A percentile compares a stretch with the other conserved stretches of the same genome.
Evolutionary conservation across 768 basidiomycete species (phyloP).

Genomic region (Mycena albidolilacea): DNA sequence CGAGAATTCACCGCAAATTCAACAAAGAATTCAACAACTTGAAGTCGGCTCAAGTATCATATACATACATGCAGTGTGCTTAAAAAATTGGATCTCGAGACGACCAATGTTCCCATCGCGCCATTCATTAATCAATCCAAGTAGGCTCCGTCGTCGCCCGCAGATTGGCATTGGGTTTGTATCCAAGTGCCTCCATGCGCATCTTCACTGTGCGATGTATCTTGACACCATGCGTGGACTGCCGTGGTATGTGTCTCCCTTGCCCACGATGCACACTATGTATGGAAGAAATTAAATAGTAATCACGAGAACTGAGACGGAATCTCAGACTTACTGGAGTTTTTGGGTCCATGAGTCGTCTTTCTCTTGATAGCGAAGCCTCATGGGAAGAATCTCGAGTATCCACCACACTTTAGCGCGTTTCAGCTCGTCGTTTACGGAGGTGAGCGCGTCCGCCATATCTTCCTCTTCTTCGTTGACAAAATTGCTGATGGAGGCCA

Average conservation of each 20-base stretch:
- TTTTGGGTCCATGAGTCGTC: conserved; percentile 57
- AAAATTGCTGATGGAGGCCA: conserved; percentile 48
- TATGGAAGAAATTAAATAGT: conserved; percentile 4
- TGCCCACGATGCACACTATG: conserved; percentile 58
- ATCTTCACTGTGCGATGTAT: conserved; percentile 44
- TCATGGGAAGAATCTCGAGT: conserved; percentile 66
- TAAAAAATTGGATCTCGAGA: not conserved
- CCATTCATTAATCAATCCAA: conserved; percentile 42
- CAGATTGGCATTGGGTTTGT: conserved; percentile 49
- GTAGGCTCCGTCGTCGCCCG: conserved; percentile 29
- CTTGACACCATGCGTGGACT: conserved; percentile 35
- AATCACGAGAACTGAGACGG: not conserved
- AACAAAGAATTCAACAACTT: no score
- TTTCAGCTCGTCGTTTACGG: conserved; percentile 71
- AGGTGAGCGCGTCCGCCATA: conserved; percentile 65
- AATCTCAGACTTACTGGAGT: conserved; percentile 49
- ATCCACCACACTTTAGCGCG: conserved; percentile 72
- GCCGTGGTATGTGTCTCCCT: conserved; percentile 41
- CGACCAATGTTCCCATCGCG: not conserved
- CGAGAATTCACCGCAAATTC: not conserved
- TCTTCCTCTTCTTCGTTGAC: conserved; percentile 74
- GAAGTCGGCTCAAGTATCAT: no score
- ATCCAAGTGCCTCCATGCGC: conserved; percentile 46
- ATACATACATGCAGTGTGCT: no score
- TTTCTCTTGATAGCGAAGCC: conserved; percentile 56